These are phyloP conservation scores for Boletus mariae DNA, from an alignment of 1,284 basidiomycete species.

Conservation along the genomic window DNA sequence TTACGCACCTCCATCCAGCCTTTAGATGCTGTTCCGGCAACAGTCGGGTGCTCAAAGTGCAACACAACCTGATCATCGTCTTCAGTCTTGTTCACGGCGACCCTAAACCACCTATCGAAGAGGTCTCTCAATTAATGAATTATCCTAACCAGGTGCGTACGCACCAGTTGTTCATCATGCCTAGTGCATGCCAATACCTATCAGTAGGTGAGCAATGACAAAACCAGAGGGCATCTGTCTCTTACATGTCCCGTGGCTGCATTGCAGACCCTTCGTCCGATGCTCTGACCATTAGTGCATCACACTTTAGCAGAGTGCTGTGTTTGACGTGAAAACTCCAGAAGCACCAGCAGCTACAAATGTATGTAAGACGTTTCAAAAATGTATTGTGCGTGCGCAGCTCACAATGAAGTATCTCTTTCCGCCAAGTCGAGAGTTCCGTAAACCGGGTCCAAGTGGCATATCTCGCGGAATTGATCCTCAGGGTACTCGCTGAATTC, in stretches of 20 bases:
- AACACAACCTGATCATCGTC: conserved; percentile 31
- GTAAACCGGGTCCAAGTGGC: conserved; percentile 25
- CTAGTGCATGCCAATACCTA: conserved; percentile 47
- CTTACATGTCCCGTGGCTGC: conserved; percentile 49
- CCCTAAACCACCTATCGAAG: conserved; percentile 52
- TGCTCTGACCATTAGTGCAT: conserved; percentile 49
- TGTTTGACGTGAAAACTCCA: conserved; percentile 48
- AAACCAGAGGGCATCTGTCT: not conserved
- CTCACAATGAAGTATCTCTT: conserved; percentile 51
- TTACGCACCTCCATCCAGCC: conserved; percentile 58
- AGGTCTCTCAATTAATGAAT: not conserved
- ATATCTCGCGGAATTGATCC: conserved; percentile 36
- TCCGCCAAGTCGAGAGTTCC: conserved; percentile 44
- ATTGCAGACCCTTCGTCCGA: conserved; percentile 53
- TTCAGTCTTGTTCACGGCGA: conserved; percentile 44
- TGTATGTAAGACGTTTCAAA: not conserved
- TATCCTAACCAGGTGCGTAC: not conserved
- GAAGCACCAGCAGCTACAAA: conserved; percentile 59
- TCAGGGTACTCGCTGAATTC: conserved; percentile 47
- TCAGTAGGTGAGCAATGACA: conserved; percentile 3
- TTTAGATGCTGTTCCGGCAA: conserved; percentile 46
- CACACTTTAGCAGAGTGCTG: conserved; percentile 34
- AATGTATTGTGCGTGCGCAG: not conserved
- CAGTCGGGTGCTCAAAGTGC: conserved; percentile 61
- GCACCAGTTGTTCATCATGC: conserved; percentile 60